A percentile compares a stretch with the other conserved stretches of the same genome.
Evolutionary conservation across 2,329 filamentous ascomycete species (phyloP).

Genomic region (Ilyonectria sp.): DNA sequence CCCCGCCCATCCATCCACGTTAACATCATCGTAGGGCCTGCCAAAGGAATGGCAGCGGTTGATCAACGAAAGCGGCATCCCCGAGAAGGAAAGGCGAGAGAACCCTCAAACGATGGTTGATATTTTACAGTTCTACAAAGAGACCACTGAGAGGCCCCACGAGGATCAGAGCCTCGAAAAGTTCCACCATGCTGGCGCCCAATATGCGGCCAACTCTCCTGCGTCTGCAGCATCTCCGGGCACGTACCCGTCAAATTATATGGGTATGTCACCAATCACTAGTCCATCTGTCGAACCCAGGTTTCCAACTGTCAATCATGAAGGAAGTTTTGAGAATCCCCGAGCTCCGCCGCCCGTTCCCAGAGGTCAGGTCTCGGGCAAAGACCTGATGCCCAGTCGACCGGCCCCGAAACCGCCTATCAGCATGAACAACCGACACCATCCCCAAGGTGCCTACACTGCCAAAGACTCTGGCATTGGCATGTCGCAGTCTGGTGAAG

Average conservation of each 20-base stretch:
- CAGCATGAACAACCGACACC: slow-evolving; percentile 70
- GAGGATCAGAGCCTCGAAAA: slow-evolving; percentile 96
- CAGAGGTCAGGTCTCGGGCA: slow-evolving; percentile 62
- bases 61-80: slow-evolving; percentile 95
- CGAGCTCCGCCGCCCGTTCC: slow-evolving; percentile 93
- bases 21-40: slow-evolving; percentile 75
- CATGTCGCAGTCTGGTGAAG: slow-evolving; percentile 72
- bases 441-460: slow-evolving; percentile 65
- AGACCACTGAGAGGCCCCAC: slow-evolving; percentile 84
- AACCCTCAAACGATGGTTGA: slow-evolving; percentile 96
- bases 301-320: slow-evolving; percentile 87
- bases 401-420: slow-evolving; percentile 91
- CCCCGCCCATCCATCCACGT: slow-evolving; percentile 29
- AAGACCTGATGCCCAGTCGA: slow-evolving; percentile 80
- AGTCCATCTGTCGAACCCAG: slow-evolving; percentile 88
- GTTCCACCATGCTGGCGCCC: slow-evolving; percentile 86
- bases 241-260: slow-evolving; percentile 69
- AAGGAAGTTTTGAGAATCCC: slow-evolving; percentile 97
- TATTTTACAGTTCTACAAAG: slow-evolving; percentile 97
- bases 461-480: slow-evolving; percentile 76
- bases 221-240: slow-evolving; percentile 65
- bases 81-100: slow-evolving; percentile 94
- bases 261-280: slow-evolving; percentile 74
- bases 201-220: slow-evolving; percentile 60
- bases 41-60: slow-evolving; percentile 98